Evolutionary conservation across 345 rosid species (phyloP).

Genomic region (Pistacia integerrima): DNA sequence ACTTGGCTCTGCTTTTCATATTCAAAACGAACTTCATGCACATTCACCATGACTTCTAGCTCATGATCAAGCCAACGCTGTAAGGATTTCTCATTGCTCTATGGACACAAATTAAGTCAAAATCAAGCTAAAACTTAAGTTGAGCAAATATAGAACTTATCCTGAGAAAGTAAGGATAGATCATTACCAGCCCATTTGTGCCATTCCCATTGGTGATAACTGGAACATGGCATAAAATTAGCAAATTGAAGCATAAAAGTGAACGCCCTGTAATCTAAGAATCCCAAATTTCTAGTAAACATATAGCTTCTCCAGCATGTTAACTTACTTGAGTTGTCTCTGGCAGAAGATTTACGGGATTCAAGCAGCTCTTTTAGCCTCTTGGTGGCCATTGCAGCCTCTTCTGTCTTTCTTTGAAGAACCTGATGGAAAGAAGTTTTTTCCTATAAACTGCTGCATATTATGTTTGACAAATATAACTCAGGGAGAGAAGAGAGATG

Average conservation of each 20-base stretch:
- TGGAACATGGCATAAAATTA: constrained; percentile 46
- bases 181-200: constrained; percentile 76
- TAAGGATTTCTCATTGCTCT: constrained; percentile 89
- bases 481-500: neutral
- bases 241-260: constrained; percentile 24
- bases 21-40: constrained; percentile 97
- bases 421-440: constrained; percentile 54
- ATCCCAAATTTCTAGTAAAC: constrained; percentile 9
- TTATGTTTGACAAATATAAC: constrained; percentile 10
- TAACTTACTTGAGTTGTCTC: constrained; percentile 70
- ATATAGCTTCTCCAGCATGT: constrained; percentile 10
- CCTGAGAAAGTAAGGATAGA: constrained; percentile 12
- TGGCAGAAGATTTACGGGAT: constrained; percentile 87
- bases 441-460: constrained; percentile 15
- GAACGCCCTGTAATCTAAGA: neutral
- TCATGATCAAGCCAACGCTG: constrained; percentile 97
- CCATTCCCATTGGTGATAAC: constrained; percentile 73
- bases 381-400: constrained; percentile 98
- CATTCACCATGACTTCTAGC: constrained; percentile 98
- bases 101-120: constrained; percentile 21
- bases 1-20: constrained; percentile 98
- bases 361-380: constrained; percentile 95
- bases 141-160: neutral
- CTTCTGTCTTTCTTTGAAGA: constrained; percentile 98
- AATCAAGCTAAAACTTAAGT: constrained; percentile 13